These are phyloP conservation scores for Thermoascus crustaceus DNA, from an alignment of 2,329 filamentous ascomycete species.

Conservation along the genomic window DNA sequence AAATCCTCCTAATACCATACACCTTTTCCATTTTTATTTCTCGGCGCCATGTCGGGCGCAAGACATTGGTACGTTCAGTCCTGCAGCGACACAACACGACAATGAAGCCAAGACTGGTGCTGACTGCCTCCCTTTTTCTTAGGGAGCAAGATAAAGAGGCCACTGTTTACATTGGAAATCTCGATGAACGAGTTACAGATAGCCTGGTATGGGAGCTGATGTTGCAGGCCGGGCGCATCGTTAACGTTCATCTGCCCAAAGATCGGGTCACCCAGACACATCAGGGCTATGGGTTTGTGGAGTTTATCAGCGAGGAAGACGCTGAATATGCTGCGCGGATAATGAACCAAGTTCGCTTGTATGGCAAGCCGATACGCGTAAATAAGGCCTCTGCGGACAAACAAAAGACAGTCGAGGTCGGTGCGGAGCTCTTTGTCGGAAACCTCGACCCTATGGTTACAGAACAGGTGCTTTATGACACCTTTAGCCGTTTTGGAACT, in stretches of 20 bases:
- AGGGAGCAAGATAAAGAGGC: slow-evolving; percentile 98
- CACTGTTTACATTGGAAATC: slow-evolving; percentile 95
- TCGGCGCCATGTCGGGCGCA: slow-evolving; percentile 55
- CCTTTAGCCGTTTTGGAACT: slow-evolving; percentile 83
- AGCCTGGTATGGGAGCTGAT: slow-evolving; percentile 94
- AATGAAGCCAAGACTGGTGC: slow-evolving; percentile 10
- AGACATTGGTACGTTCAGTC: slow-evolving; percentile 61
- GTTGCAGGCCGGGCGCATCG: slow-evolving; percentile 93
- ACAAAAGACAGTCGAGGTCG: slow-evolving; percentile 85
- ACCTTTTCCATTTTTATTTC: no score
- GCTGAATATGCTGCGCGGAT: slow-evolving; percentile 94
- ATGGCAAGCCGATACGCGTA: slow-evolving; percentile 88
- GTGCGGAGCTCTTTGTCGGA: slow-evolving; percentile 92
- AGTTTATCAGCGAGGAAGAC: slow-evolving; percentile 91
- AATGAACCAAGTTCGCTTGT: slow-evolving; percentile 91
- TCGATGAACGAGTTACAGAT: slow-evolving; percentile 91
- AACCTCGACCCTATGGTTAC: slow-evolving; percentile 92
- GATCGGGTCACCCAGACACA: slow-evolving; percentile 95
- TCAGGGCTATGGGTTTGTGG: slow-evolving; percentile 97
- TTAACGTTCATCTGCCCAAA: slow-evolving; percentile 96
- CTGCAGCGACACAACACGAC: neutral
- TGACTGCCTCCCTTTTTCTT: slow-evolving; percentile 16
- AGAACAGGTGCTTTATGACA: slow-evolving; percentile 93
- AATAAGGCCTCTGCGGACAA: slow-evolving; percentile 94
- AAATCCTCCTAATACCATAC: no score